Evolutionary conservation across 768 basidiomycete genomes (phyloP), one percentile per base, ranked within the genome.

Genomic region (Lentinula edodes): DNA sequence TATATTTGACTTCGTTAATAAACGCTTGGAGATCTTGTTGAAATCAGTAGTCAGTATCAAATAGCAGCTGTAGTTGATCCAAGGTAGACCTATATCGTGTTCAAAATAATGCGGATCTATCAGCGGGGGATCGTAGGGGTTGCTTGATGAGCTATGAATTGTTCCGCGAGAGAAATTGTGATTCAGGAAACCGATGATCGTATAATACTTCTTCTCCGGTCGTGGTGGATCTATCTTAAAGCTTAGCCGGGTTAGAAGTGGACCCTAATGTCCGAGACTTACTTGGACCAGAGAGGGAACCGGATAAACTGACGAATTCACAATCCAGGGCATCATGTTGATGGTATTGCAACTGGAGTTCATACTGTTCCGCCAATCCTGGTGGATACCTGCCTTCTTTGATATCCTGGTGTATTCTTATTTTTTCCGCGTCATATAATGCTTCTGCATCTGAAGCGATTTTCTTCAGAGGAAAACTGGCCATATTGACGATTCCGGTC

Each of bases 111-210:
- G 71, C 6, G 79, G 79, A 63, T 80, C 77, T 45, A 78, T 72
- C 32, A 64, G 71, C 1, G 78, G 77, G 58, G 71, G 43, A n/a
- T 68, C 72, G 3, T 56, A 54, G 5, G 78, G 75, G 61, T 79
- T 72, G 20, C 64, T 66, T 18, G 69, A 74, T 36, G 55, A 67
- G n/a, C 67, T 66, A 52, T 78, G 77, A 61, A 85, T 78, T 0
- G 78, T 74, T 1, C 84, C 83, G 12, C 82, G 70, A 9, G 79
- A 81, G 63, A 82, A 75, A 1, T 73, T 73, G 53, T 84, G 78
- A 58, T 80, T 79, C n/a, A 74, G 64, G 0, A 72, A 70, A 6
- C 65, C 66, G 5, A 72, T 52, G 15, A 83, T 46, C 0, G 78
- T 75, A 23, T 79, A 50, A 64, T 84, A 84, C 18, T 68, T 73